Base-by-base conservation (phyloP, 1,284 basidiomycete species). In the Mycosarcoma mackinlayi region DNA sequence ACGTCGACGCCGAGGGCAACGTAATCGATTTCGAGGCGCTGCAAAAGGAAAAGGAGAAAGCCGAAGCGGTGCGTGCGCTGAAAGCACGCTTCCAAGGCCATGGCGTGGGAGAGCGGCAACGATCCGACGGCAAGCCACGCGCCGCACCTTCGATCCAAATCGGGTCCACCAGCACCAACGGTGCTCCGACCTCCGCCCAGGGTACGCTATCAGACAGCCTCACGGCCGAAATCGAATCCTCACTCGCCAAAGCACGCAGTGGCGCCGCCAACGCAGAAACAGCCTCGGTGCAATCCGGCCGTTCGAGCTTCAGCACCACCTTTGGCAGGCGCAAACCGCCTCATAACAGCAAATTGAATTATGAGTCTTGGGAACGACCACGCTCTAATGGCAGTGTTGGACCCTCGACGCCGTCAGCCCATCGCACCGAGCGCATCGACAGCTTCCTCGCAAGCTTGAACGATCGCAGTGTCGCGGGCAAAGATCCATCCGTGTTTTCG, bases 41-140 rank as follows among this genome's bases (percentile, higher is more conserved):
- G 28, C 54, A 59, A 27, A 63, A 62, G 38, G 69, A 78, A 13
- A 78, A 78, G 39, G 73, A 77, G 53, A 72, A 67, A 30, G 73
- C 75, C 2, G 76, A 78, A 10, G 76, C 75, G n/a, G 54, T 67
- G 7, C 63, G 75, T 7, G 70, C 65, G n/a, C 58, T 73, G 49
- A 73, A 73, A 33, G 70, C 61, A 14, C 55, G 70, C 9, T 73
- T 73, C 39, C 70, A 68, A 25, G 70, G 70, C n/a, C 59, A 62
- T n/a, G 65, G 39, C 16, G 56, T 73, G 1, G 70, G 70, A 10
- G 70, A 73, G 39, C 48, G 60, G 13, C 46, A 44, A 24, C 46
- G 65, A 10, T 24, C 30, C 7, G 53, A 57, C 16, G 48, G 24
- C 8, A 60, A 49, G n/a, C 13, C 42, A 3, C 50, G 61, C 4